Evolutionary conservation across 1,284 basidiomycete genomes (phyloP), one percentile per base, ranked within the genome.

Genomic region (Rugosomyces carneus): DNA sequence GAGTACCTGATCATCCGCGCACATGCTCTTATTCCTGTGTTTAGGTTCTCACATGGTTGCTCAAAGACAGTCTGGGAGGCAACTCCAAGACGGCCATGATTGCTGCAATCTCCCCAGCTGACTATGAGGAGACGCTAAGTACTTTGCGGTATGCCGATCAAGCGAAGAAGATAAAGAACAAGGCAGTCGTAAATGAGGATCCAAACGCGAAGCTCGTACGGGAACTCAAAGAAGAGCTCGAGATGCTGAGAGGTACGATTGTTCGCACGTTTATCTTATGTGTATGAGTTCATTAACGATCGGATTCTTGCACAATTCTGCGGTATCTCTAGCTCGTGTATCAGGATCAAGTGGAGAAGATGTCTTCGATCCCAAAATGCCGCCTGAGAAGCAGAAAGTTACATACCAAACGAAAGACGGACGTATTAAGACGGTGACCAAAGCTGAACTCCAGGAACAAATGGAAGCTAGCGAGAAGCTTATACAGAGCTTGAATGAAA

Each of bases 151-250:
- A 99, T 67, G 96, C 95, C 54, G 94, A 98, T 71, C 92, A 90
- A 62, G 94, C 95, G 20, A 99, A 99, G 84, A 96, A 95, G 81
- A 99, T 99, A 73, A 96, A 95, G 83, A 99, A 98, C 68, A 96
- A 98, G 73, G 95, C 95, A 13, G 82, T 98, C 42, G 90, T 99
- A 57, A 99, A 99, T 66, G 95, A 99, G 68, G 95, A 99, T 75
- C 94, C 96, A 15, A 99, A 98, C 60, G 95, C 95, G 61, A 97
- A 93, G 71, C 84, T 98, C 47, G 94, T 98, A 45, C 88, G 95
- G 42, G 95, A 98, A 67, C 85, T 98, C 62, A 98, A 98, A 67
- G 95, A 98, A 70, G 96, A 99, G 68, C 73, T 99, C 38, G 92
- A 96, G 65, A 74, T 87, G 73, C 80, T 91, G 42, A 73, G 87